These are phyloP conservation scores for Datura wrightii DNA, from an alignment of 257 asterid genomes.

Conservation along the genomic window DNA sequence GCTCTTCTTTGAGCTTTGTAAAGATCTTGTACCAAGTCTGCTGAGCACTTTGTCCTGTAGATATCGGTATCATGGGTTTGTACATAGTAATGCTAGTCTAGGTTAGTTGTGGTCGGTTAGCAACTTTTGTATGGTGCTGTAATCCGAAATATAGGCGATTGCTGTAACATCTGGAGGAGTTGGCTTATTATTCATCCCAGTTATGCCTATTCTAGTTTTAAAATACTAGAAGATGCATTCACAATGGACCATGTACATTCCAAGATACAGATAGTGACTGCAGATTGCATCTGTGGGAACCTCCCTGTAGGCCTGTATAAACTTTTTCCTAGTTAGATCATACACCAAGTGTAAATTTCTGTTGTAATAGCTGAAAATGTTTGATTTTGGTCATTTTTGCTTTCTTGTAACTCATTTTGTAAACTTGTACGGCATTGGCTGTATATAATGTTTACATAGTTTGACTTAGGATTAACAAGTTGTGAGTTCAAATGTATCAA, in stretches of 20 bases:
- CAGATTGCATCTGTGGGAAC: slow-evolving; percentile 18
- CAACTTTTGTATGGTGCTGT: slow-evolving; percentile 29
- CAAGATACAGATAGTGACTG: background rate
- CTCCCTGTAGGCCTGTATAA: slow-evolving; percentile 25
- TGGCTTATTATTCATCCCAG: slow-evolving; percentile 30
- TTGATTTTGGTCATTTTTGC: background rate
- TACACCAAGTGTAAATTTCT: slow-evolving; percentile 24
- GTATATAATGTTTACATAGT: background rate
- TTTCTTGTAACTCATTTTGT: background rate
- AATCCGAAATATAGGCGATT: slow-evolving; percentile 22
- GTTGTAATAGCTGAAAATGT: slow-evolving; percentile 23
- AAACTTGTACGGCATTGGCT: slow-evolving; percentile 1
- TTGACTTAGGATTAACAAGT: background rate
- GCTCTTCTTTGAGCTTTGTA: slow-evolving; percentile 27
- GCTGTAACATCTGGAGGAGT: slow-evolving; percentile 33
- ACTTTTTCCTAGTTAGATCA: slow-evolving; percentile 15
- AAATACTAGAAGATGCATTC: slow-evolving; percentile 17
- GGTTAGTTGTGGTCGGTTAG: slow-evolving; percentile 1
- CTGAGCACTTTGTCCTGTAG: slow-evolving; percentile 46
- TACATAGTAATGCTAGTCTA: slow-evolving; percentile 29
- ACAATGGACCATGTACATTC: slow-evolving; percentile 14
- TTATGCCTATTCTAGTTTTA: slow-evolving; percentile 24
- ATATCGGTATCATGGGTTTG: slow-evolving; percentile 33
- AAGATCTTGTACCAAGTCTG: slow-evolving; percentile 21
- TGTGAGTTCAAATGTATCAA: slow-evolving; percentile 7